These are phyloP conservation scores for Sphaerobolus stellatus DNA, from an alignment of 1,284 basidiomycete species.

Conservation along the genomic window DNA sequence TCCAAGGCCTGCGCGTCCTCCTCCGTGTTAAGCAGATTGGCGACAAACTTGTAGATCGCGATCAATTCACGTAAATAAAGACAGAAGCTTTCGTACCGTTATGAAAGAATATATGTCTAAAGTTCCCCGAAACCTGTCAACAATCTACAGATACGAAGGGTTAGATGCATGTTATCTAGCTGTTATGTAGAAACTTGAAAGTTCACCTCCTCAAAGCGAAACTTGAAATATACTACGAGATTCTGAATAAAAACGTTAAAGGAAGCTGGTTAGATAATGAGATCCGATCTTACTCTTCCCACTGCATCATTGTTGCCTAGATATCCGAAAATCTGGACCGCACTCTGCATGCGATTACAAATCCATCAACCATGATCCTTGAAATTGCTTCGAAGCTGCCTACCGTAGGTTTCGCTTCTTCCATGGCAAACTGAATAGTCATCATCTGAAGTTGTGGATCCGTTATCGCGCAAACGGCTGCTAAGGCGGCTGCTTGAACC, in stretches of 20 bases:
- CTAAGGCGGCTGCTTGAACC: background rate
- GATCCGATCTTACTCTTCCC: background rate
- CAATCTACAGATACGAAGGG: no score
- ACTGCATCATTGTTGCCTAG: background rate
- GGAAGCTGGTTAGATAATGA: no score
- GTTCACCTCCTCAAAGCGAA: no score
- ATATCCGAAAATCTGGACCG: background rate
- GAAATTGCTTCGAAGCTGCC: background rate
- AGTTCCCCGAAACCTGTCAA: no score
- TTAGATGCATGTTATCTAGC: no score
- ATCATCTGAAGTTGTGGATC: background rate
- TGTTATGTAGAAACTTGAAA: no score
- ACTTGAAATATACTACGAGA: no score
- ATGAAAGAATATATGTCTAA: no score
- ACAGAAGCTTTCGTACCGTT: conserved; percentile 38
- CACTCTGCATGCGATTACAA: background rate
- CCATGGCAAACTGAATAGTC: background rate
- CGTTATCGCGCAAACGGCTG: background rate
- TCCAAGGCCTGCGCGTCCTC: conserved; percentile 67
- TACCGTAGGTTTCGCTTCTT: background rate
- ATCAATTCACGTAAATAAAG: background rate
- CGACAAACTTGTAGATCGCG: conserved; percentile 45
- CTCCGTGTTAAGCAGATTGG: conserved; percentile 62
- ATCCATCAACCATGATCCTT: background rate
- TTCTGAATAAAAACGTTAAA: no score